These are phyloP conservation scores for Microsporum canis DNA, from an alignment of 2,329 filamentous ascomycete species.

Conservation along the genomic window DNA sequence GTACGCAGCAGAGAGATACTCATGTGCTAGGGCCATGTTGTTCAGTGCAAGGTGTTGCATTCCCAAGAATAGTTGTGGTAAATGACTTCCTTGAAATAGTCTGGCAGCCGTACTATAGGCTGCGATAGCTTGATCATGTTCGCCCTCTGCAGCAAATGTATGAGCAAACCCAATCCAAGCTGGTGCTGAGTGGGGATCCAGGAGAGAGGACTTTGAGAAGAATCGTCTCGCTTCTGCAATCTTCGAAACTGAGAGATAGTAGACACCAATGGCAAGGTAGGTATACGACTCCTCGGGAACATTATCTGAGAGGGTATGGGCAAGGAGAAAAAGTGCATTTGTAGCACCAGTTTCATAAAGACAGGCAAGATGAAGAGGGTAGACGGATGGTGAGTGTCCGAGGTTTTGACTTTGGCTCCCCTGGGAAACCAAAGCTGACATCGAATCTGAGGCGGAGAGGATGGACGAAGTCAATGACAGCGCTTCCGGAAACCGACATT, in stretches of 20 bases:
- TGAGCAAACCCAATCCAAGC: conserved; percentile 99
- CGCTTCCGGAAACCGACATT: conserved; percentile 85
- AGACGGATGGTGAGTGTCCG: conserved; percentile 46
- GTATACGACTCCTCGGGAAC: conserved; percentile 84
- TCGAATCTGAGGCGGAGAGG: conserved; percentile 70
- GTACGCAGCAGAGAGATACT: conserved; percentile 87
- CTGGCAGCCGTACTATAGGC: conserved; percentile 92
- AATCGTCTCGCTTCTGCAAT: conserved; percentile 89
- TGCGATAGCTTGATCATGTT: conserved; percentile 95
- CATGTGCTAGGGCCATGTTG: conserved; percentile 85
- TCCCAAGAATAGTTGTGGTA: conserved; percentile 88
- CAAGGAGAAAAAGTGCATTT: conserved; percentile 80
- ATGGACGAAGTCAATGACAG: conserved; percentile 74
- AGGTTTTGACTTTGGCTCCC: conserved; percentile 26
- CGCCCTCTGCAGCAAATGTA: conserved; percentile 92
- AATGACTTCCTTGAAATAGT: conserved; percentile 90
- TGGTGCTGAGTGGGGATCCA: conserved; percentile 93
- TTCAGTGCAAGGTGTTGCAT: conserved; percentile 98
- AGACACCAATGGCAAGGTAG: conserved; percentile 89
- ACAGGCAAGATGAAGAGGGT: conserved; percentile 84
- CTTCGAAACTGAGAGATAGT: conserved; percentile 81
- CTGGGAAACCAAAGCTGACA: conserved; percentile 17
- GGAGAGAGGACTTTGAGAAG: conserved; percentile 94
- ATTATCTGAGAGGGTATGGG: conserved; percentile 83
- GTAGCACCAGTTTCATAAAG: conserved; percentile 78